Percentiles rank a stretch among this genome's conserved stretches.
These are phyloP conservation scores for Solanum paucissectum DNA, from an alignment of 257 asterid genomes.

Conservation along the genomic window DNA sequence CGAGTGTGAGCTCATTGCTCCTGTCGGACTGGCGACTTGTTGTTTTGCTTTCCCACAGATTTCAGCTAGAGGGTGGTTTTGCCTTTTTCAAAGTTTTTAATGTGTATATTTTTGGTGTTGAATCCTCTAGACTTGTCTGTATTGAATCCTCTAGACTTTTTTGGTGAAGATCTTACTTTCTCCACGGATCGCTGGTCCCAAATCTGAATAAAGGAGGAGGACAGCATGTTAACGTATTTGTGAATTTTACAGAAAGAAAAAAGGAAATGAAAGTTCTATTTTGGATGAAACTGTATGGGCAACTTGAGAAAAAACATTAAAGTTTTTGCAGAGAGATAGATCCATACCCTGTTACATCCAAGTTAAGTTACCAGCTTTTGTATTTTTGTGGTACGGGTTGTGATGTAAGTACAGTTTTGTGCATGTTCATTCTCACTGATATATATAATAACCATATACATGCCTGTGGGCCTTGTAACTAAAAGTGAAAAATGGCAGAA, in stretches of 20 bases:
- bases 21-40: background rate
- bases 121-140: background rate
- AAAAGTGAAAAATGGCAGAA: constrained; percentile 22
- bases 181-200: background rate
- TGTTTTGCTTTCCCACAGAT: background rate
- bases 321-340: background rate
- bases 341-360: constrained; percentile 1
- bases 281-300: background rate
- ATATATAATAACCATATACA: constrained; percentile 34
- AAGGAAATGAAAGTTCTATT: background rate
- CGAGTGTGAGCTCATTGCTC: background rate
- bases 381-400: constrained; percentile 1
- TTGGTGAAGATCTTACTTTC: background rate
- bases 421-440: background rate
- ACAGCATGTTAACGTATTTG: background rate
- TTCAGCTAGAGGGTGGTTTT: background rate
- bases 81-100: background rate
- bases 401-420: background rate
- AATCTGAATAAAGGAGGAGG: background rate
- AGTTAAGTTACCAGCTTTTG: background rate
- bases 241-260: background rate
- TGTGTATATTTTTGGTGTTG: background rate
- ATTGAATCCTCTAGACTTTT: background rate
- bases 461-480: constrained; percentile 28
- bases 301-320: background rate